A percentile compares a stretch with the other conserved stretches of the same genome.
These are phyloP conservation scores for Coniochaeta sp. DNA, from an alignment of 2,329 filamentous ascomycete species.

Conservation along the genomic window DNA sequence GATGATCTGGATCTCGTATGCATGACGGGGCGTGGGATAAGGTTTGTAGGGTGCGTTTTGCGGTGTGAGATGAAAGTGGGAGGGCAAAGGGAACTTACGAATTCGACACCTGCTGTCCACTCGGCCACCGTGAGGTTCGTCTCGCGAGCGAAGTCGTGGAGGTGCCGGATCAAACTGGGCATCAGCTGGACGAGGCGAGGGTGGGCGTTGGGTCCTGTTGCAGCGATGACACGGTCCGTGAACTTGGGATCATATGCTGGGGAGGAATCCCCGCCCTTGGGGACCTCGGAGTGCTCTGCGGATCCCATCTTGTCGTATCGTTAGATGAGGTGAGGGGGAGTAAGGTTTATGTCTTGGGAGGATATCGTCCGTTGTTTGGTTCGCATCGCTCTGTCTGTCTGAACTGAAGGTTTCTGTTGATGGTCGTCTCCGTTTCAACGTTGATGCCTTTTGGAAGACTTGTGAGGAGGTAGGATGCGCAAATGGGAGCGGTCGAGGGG, in stretches of 20 bases:
- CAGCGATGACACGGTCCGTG: constrained; percentile 56
- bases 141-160: constrained; percentile 59
- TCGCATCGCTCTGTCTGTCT: too few relatives aligned
- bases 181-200: constrained; percentile 50
- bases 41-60: not conserved
- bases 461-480: not conserved
- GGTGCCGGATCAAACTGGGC: constrained; percentile 47
- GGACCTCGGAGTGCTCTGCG: not conserved
- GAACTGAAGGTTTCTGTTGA: not conserved
- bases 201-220: constrained; percentile 55
- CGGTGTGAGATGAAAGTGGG: constrained; percentile 45
- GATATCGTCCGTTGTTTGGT: not conserved
- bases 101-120: constrained; percentile 52
- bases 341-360: not conserved
- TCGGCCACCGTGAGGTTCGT: constrained; percentile 56
- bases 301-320: not conserved
- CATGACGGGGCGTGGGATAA: not conserved
- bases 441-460: not conserved
- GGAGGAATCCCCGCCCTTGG: constrained; percentile 5
- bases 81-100: constrained; percentile 43
- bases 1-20: not conserved
- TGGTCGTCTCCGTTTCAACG: not conserved
- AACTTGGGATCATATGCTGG: constrained; percentile 34
- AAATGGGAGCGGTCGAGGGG: too few relatives aligned
- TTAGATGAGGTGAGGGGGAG: not conserved